Evolutionary conservation across 2,329 filamentous ascomycete genomes (phyloP), one percentile per base, ranked within the genome.

Genomic region (Penicillium sp.): DNA sequence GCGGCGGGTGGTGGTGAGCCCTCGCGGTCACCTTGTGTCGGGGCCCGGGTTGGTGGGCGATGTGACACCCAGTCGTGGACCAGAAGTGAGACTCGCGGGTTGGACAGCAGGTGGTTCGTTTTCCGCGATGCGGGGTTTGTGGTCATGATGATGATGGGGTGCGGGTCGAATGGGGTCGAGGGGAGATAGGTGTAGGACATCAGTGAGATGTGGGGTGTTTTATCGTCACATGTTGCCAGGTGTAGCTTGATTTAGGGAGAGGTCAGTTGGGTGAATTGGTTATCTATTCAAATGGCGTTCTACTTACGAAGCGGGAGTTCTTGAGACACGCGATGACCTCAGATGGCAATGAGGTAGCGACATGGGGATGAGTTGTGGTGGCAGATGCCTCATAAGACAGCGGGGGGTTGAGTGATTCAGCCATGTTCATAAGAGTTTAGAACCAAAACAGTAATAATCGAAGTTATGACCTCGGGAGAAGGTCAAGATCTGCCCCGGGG

Each of bases 161-260:
- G 76, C 50, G 82, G 70, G 38, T 84, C 82, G 74, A 86, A 88
- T 38, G 86, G 87, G 16, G 89, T 90, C 6, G 82, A 86, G 38
- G 92, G 89, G 22, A 99, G 88, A 77, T 97, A 97, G 70, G 94
- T 97, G 80, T 97, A 97, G 80, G 96, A 97, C 94, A 99, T 99
- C 62, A 99, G 85, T 37, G 92, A 95, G 63, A 97, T 90, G 73
- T 97, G 91, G 10, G 94, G 94, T 61, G 86, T 81, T 69, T 94
- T 89, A 64, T 89, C 82, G 66, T 86, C 86, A 74, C 89, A 95
- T 55, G 94, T 99, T 66, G 94, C 92, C 51, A 99, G 88, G 76
- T 99, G 94, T 64, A 99, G 90, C 92, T 96, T 69, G 40, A 45
- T 44, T 32, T 20, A 13, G 31, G 31, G 55, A 45, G 14, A 34